These are phyloP conservation scores for Fusarium cicatricum DNA, from an alignment of 2,329 filamentous ascomycete species.

Conservation along the genomic window DNA sequence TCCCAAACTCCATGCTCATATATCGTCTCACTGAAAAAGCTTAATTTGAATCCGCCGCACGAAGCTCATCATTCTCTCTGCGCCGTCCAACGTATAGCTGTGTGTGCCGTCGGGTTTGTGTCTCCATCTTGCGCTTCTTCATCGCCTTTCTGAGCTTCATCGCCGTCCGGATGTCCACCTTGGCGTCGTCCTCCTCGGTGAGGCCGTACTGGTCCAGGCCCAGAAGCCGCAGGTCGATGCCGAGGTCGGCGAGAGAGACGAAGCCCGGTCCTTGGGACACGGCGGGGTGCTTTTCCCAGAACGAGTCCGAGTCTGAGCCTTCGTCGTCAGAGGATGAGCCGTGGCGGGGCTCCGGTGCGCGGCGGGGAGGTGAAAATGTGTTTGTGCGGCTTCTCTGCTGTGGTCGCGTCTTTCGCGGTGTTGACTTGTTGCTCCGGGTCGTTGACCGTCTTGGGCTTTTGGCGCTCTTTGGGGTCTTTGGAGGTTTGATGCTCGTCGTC, in stretches of 20 bases:
- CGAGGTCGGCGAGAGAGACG: slow-evolving; percentile 25
- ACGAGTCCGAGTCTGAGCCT: slow-evolving; percentile 31
- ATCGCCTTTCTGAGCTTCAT: slow-evolving; percentile 34
- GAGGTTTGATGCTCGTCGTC: not conserved
- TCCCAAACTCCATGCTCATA: slow-evolving; percentile 21
- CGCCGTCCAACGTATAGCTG: not conserved
- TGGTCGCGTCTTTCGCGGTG: slow-evolving; percentile 1
- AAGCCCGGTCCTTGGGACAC: slow-evolving; percentile 15
- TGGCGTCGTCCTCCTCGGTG: slow-evolving; percentile 34
- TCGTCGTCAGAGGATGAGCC: slow-evolving; percentile 18
- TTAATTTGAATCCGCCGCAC: slow-evolving; percentile 33
- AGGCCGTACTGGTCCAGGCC: slow-evolving; percentile 36
- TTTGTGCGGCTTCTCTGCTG: slow-evolving; percentile 15
- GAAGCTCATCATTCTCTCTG: slow-evolving; percentile 25
- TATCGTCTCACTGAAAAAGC: slow-evolving; percentile 5
- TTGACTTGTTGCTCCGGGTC: slow-evolving; percentile 23
- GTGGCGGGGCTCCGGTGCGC: slow-evolving; percentile 3
- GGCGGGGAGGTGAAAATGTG: slow-evolving; percentile 11
- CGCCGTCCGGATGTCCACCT: slow-evolving; percentile 36
- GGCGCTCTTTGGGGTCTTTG: slow-evolving; percentile 23
- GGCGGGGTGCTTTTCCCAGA: slow-evolving; percentile 26
- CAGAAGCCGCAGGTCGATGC: slow-evolving; percentile 22
- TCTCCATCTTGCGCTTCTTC: slow-evolving; percentile 14
- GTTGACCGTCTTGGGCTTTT: slow-evolving; percentile 16
- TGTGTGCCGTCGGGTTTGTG: slow-evolving; percentile 7